Base-by-base conservation (phyloP, 2,329 filamentous ascomycete species). In the Scedosporium minutisporum region DNA sequence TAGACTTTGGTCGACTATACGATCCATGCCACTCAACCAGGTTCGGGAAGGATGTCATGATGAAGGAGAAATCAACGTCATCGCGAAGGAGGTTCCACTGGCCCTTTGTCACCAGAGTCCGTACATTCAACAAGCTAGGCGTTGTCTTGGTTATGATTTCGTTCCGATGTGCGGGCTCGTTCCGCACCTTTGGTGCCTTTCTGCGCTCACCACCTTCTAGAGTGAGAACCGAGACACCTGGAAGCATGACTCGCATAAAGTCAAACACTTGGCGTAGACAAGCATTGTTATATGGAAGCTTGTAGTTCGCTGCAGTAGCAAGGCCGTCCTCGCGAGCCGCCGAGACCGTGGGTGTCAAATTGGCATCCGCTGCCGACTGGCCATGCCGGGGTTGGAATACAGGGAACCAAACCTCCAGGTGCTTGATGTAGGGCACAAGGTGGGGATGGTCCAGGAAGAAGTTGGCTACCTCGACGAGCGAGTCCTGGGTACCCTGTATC, bases 391-490 rank as follows among this genome's bases (percentile, higher is more conserved):
- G 83, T 66, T 87, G 82, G 68, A 88, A 91, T 48, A 91, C 87
- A 3, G 89, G 88, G 65, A 91, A 89, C 87, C 88, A 91, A 51
- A 91, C 80, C 73, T 91, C 88, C 64, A 91, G 82, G 69, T 91
- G 88, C 66, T 85, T 86, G 64, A 91, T 84, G 67, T 90, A 85
- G 7, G 74, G 67, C 21, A 82, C 80, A 5, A 91, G 80, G 68
- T 89, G 83, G 29, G 80, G 76, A 64, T 86, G 80, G 9, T 73
- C 66, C 16, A 75, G 72, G 66, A 91, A 88, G 77, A 87, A 90
- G 41, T 75, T 66, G 65, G 82, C 77, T 6, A 87, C 83, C 58
- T 85, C 79, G 51, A 82, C 75, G 48, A 90, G 74, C 16, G 82
- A 87, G n/a, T 82, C 79, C 44, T 82, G 76, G 0, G 87, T 90